Percentiles rank a stretch among this genome's conserved stretches.
phyloP scores from a whole-genome alignment of 352 stramenopile species.

The Phytophthora foliorum region DNA sequence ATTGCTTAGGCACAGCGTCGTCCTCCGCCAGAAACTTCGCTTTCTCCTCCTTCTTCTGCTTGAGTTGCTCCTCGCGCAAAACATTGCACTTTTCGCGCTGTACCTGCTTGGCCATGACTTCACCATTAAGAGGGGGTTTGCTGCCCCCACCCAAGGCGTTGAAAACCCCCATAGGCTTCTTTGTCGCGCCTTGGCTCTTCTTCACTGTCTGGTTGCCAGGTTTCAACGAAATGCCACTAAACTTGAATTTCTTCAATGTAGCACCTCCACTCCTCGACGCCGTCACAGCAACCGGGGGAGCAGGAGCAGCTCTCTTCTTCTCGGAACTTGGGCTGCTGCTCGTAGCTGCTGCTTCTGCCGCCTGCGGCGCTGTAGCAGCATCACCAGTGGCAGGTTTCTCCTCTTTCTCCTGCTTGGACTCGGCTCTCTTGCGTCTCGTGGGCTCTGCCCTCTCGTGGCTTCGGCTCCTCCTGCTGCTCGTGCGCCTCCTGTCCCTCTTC shows the following conservation, averaged over 20 bases:
- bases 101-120: conserved; percentile 44
- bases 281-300: conserved; percentile 11
- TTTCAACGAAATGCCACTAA: conserved; percentile 78
- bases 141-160: conserved; percentile 29
- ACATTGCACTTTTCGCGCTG: conserved; percentile 62
- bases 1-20: conserved; percentile 71
- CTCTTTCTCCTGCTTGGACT: conserved; percentile 30
- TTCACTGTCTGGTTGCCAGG: conserved; percentile 14
- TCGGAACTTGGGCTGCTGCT: not conserved
- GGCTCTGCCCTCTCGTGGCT: conserved; percentile 16
- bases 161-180: conserved; percentile 30
- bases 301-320: conserved; percentile 13
- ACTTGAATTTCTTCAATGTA: conserved; percentile 69
- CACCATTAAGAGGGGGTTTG: conserved; percentile 25
- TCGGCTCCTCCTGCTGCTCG: conserved; percentile 28
- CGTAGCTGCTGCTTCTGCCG: not conserved
- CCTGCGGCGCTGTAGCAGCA: not conserved
- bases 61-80: conserved; percentile 67
- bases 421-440: conserved; percentile 19
- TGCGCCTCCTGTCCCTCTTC: conserved; percentile 34
- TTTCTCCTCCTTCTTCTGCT: conserved; percentile 70
- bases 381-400: not conserved
- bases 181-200: conserved; percentile 20
- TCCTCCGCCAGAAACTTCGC: conserved; percentile 77
- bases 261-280: conserved; percentile 13